Base-by-base conservation (phyloP, 345 rosid species). In the Ceriops tagal region DNA sequence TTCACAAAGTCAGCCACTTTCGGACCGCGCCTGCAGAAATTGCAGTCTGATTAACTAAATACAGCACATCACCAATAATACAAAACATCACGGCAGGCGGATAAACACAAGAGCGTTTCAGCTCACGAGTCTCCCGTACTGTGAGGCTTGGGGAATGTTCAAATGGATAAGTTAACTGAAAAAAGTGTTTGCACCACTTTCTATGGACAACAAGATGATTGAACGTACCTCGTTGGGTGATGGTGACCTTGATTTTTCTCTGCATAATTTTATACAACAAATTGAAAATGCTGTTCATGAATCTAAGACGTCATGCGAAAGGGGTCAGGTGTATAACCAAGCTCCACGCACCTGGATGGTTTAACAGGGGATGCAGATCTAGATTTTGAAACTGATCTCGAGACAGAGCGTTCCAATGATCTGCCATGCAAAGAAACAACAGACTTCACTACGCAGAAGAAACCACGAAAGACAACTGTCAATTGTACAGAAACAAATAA, bases 281-380 rank as follows among this genome's bases (percentile, higher is more conserved):
- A 35, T 26, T 9, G 28, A 47, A 46, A 58, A 26, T 32, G 27
- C 56, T 53, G 4, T n/a, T 47, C 35, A 46, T 0, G 13, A 10
- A 57, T 20, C 28, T 53, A 55, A 32, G 46, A 30, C 31, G 56
- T 22, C 18, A 28, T n/a, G 43, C 13, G 31, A 52, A 20, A 52
- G 7, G 20, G n/a, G 16, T 58, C 13, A 26, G 39, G 37, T 58
- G 11, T 21, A 11, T 30, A 26, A 61, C 39, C n/a, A 18, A 61
- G 37, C 55, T 9, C 24, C 56, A 32, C 24, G 62, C 78, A 82
- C 98, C 88, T 88, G 22, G 87, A 43, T 43, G 86, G 75, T 78
- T 81, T 83, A 51, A 81, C 83, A 31, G 90, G 96, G 43, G 96
- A 88, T 16, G 89, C 85, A 31, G 96, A 89, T 73, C 81, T 83